Evolutionary conservation across 352 stramenopile species (phyloP), one percentile per base, ranked within the genome.

Genomic region (Globisporangium rhizosaccharum): DNA sequence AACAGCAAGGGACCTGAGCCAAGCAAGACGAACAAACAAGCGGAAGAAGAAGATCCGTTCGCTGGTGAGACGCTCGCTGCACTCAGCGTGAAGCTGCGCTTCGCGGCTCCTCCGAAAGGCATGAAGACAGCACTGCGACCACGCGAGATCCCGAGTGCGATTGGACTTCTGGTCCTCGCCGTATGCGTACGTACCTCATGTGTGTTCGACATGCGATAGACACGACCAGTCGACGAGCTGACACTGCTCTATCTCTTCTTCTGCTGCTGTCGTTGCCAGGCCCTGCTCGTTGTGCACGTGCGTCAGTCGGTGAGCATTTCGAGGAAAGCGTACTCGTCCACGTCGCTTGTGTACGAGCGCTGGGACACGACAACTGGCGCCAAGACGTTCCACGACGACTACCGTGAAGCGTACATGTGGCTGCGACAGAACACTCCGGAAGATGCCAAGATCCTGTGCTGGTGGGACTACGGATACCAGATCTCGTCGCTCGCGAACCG

Each of bases 401-500:
- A 88, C 48, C 80, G 85, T 18, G 85, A 95, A 70, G 85, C 83
- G 3, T 95, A 89, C 64, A 61, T 63, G n/a, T 95, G 85, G 85
- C 59, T 95, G 8, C 83, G 85, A 11, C 61, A 79, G 15, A 95
- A 95, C 52, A 86, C 85, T 2, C 66, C 67, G 0, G 65, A 68
- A 18, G 70, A 92, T 48, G 82, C 83, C 0, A 88, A 81, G 60
- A 76, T 95, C 28, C 62, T 95, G 14, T 79, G 75, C 52, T 95
- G 85, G 85, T 95, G 85, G 85, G 83, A 95, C 63, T 95, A 95
- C 49, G 85, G 85, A 14, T 95, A 95, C 62, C 85, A 95, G 55
- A 75, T 95, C 36, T 87, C 85, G 12, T 82, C 76, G 8, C 63
- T 93, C 14, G 82, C 85, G 11, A 95, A 95, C 58, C 85, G 85